Base-by-base conservation (phyloP, 768 basidiomycete species). In the Fistulinella prunicolor region DNA sequence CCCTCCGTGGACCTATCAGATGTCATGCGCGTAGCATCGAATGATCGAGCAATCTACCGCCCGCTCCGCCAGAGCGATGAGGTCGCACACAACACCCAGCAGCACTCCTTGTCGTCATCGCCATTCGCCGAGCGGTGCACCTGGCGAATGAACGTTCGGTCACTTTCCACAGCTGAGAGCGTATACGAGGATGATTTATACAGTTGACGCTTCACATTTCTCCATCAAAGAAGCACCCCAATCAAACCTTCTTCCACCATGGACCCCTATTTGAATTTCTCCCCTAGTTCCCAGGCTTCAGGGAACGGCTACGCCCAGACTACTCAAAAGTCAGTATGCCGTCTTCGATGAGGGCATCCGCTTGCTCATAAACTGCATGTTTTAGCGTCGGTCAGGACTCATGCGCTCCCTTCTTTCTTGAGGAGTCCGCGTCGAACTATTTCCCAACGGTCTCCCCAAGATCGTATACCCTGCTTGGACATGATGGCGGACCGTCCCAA, bases 11-110 rank as follows among this genome's bases (percentile, higher is more conserved):
- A 47, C 38, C 22, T 20, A 38, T 39, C 50, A 50, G 51, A 42
- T 51, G 49, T 50, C 54, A 38, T 54, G 61, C 51, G 42, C 46
- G 50, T 37, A 47, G 42, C 29, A 44, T 44, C 30, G n/a, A 30
- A 39, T 47, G 59, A 61, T 59, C 48, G 41, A 55, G 53, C 46
- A 51, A 48, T 40, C 43, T 60, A 45, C 54, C 58, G 52, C 46
- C 49, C 55, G 36, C 43, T 50, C 61, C 51, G 56, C 49, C 44
- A 51, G 51, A 47, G 59, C 56, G 51, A 54, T 62, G 56, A 53
- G 42, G 30, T 34, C 9, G 59, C 62, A 44, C 61, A 63, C 53
- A 23, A 36, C 42, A 61, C 38, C 30, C 54, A 62, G 34, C 54
- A 54, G 43, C 43, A 47, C 49, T 46, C 39, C 38, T 49, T 35